These are phyloP conservation scores for Boletus rubroflammeus DNA, from an alignment of 768 basidiomycete genomes.

Conservation along the genomic window DNA sequence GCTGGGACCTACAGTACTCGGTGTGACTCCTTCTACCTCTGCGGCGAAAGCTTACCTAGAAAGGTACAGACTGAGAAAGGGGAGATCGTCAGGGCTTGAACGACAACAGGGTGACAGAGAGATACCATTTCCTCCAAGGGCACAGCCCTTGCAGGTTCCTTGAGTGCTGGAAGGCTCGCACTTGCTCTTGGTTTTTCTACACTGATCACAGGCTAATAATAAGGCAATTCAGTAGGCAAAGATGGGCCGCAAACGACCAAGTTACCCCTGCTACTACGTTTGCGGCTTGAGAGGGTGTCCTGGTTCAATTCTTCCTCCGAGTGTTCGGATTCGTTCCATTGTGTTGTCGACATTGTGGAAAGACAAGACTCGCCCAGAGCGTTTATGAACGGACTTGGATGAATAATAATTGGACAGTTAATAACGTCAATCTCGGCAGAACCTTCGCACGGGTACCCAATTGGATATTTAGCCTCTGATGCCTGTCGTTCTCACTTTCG, in stretches of 20 bases:
- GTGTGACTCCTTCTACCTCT: neutral
- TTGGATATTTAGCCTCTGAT: conserved; percentile 11
- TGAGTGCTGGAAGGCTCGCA: conserved; percentile 59
- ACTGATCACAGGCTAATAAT: conserved; percentile 75
- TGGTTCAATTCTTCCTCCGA: conserved; percentile 53
- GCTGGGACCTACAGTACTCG: conserved; percentile 53
- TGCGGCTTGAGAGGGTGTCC: conserved; percentile 44
- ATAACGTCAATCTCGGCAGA: conserved; percentile 4
- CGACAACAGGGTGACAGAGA: conserved; percentile 5
- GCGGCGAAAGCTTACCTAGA: conserved; percentile 40
- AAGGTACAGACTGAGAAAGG: conserved; percentile 57
- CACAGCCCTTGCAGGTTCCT: conserved; percentile 61
- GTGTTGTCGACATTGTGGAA: conserved; percentile 25
- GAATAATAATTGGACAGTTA: conserved; percentile 3
- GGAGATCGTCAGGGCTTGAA: conserved; percentile 13
- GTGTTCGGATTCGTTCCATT: conserved; percentile 58
- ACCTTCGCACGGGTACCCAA: conserved; percentile 18
- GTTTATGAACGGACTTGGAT: neutral
- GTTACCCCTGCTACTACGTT: conserved; percentile 63
- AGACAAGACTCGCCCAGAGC: conserved; percentile 2
- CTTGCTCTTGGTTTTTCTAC: conserved; percentile 84
- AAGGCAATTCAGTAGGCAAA: conserved; percentile 12
- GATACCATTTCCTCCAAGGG: conserved; percentile 51
- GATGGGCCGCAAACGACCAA: neutral
- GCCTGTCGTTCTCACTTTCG: neutral